phyloP scores from a whole-genome alignment of 805 yeast genomes.

The Ogataea zsoltii region DNA sequence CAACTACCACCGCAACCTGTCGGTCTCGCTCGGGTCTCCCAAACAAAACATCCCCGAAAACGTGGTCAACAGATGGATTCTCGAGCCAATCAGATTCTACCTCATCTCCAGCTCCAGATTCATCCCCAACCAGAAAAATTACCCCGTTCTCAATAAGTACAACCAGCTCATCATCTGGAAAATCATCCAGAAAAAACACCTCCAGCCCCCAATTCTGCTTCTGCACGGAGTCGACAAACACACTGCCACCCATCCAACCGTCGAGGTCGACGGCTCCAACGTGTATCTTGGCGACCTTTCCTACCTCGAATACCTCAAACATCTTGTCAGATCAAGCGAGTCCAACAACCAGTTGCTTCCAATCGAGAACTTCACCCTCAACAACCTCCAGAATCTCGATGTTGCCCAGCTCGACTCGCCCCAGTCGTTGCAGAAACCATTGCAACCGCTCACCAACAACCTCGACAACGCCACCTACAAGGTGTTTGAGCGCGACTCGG shows the following conservation, averaged over 20 bases:
- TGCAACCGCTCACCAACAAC: conserved; percentile 67
- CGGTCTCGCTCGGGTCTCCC: conserved; percentile 78
- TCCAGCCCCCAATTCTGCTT: conserved; percentile 43
- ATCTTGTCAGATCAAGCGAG: conserved; percentile 20
- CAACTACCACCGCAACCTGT: conserved; percentile 53
- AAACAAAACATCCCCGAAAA: conserved; percentile 51
- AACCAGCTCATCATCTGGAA: conserved; percentile 51
- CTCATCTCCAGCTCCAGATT: conserved; percentile 58
- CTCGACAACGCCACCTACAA: conserved; percentile 62
- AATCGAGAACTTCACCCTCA: conserved; percentile 29
- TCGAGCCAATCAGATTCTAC: conserved; percentile 65
- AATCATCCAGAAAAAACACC: conserved; percentile 43
- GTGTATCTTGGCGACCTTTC: conserved; percentile 31
- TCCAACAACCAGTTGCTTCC: conserved; percentile 30
- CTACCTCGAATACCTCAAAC: conserved; percentile 32
- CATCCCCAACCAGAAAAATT: conserved; percentile 57
- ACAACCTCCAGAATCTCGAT: conserved; percentile 16
- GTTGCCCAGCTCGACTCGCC: conserved; percentile 15
- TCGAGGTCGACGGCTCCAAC: conserved; percentile 20
- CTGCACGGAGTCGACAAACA: conserved; percentile 56
- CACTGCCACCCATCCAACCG: conserved; percentile 27
- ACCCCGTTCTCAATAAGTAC: conserved; percentile 63
- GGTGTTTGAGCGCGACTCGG: conserved; percentile 67
- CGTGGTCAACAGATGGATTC: conserved; percentile 61
- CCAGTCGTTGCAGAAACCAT: conserved; percentile 46